Evolutionary conservation across 371 early-diverging fungal species (phyloP), one percentile per base, ranked within the genome.

Genomic region (Apophysomyces elegans): DNA sequence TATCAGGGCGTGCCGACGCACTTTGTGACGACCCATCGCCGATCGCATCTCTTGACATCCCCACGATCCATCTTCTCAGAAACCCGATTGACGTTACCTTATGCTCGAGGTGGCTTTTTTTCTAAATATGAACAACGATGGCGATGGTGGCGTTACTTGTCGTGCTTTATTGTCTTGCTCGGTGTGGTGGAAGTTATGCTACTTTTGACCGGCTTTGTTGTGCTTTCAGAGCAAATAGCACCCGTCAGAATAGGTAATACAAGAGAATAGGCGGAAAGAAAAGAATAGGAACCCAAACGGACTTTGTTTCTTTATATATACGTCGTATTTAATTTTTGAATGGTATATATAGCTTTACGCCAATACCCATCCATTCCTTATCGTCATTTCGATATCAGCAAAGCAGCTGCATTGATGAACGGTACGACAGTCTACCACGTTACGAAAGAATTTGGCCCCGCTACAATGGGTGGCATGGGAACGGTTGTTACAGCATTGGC

Each of bases 381-480:
- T 38, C 73, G 76, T 7, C 81, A 79, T n/a, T 67, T 87, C 41
- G 84, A 68, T 68, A 73, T 74, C 61, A 71, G 62, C 45, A 71
- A 56, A 36, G 47, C 65, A 39, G 76, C 73, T 43, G 70, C 38
- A 63, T 16, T 72, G n/a, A 39, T 63, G 38, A 61, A 59, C 38
- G 74, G 70, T n/a, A 70, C 75, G 5, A 62, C 68, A 4, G 75
- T 89, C n/a, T 89, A 85, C 56, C 90, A 89, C 64, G 77, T 89
- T 56, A 85, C 86, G 13, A 87, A 86, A 65, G 89, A 89, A 62
- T 89, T 87, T 69, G 88, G 88, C 9, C 78, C 81, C 11, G 87
- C 88, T 1, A 75, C 86, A 0, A 84, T 85, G 83, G 86, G 85
- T 44, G 85, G 83, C 1, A 75, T 89, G 63, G 89, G 89, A 18